Evolutionary conservation across 768 basidiomycete genomes (phyloP).

Genomic region (Termitomyces eurrhizus): DNA sequence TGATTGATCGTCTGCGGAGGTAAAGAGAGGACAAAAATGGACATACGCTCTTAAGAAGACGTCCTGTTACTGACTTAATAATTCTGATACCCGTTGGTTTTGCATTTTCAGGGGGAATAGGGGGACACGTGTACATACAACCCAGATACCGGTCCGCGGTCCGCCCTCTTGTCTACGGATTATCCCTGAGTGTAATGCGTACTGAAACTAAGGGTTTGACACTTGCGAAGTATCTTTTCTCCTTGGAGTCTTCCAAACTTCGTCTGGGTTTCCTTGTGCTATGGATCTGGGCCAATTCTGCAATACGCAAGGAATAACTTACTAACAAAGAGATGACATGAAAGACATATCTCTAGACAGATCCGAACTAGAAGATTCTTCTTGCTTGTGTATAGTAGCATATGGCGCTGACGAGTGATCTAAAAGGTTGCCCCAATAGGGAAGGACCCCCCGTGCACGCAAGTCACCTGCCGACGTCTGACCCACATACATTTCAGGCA

Average conservation of each 20-base stretch:
- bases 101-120: not conserved
- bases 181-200: not conserved
- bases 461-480: not conserved
- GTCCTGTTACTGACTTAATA: not conserved
- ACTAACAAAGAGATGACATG: not conserved
- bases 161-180: not conserved
- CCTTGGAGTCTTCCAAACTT: not conserved
- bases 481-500: not conserved
- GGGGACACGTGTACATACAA: not conserved
- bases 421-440: not conserved
- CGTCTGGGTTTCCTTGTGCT: not conserved
- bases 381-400: not conserved
- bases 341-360: not conserved
- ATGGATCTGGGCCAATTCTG: not conserved
- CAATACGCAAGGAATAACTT: not conserved
- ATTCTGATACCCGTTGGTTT: not conserved
- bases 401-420: not conserved
- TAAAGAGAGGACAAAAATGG: not conserved
- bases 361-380: not conserved
- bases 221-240: not conserved
- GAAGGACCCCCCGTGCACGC: not conserved
- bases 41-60: slow-evolving; percentile 2
- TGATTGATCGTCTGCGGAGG: not conserved
- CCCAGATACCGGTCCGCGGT: not conserved
- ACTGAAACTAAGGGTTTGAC: not conserved